Evolutionary conservation across 2,329 filamentous ascomycete species (phyloP).

Genomic region (Stemphylium lycopersici): DNA sequence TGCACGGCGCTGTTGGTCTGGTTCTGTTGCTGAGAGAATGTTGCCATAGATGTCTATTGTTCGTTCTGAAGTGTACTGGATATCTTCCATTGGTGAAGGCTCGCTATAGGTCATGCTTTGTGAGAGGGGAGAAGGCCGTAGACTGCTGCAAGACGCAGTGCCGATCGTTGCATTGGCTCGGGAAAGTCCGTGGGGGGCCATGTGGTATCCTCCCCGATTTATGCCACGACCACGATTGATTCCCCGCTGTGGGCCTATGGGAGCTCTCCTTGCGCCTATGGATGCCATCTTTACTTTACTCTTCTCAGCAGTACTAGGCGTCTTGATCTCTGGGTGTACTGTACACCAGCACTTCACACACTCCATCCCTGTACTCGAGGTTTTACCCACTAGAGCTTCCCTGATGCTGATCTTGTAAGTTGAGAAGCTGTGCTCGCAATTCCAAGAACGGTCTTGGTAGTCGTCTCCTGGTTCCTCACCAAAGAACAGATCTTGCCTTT

Average conservation of each 20-base stretch:
- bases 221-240: neutral
- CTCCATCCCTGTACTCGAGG: slow-evolving; percentile 27
- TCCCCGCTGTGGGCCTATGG: neutral
- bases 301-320: slow-evolving; percentile 3
- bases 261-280: neutral
- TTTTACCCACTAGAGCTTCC: slow-evolving; percentile 12
- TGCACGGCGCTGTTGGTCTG: slow-evolving; percentile 5
- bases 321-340: slow-evolving; percentile 32
- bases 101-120: slow-evolving; percentile 11
- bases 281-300: neutral
- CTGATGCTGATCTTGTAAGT: slow-evolving; percentile 22
- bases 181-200: slow-evolving; percentile 16
- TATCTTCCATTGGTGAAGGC: slow-evolving; percentile 15
- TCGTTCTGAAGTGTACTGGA: slow-evolving; percentile 4
- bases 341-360: slow-evolving; percentile 39
- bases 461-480: slow-evolving; percentile 46
- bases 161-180: slow-evolving; percentile 12
- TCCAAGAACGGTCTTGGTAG: slow-evolving; percentile 27
- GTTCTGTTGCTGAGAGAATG: slow-evolving; percentile 14
- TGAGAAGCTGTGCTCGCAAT: slow-evolving; percentile 33
- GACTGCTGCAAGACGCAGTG: slow-evolving; percentile 10
- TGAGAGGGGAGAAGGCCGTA: slow-evolving; percentile 3
- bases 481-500: slow-evolving; percentile 37
- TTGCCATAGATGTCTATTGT: slow-evolving; percentile 30
- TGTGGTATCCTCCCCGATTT: slow-evolving; percentile 3